phyloP scores from a whole-genome alignment of 2,329 filamentous ascomycete genomes.

The Neospermospora avenae region DNA sequence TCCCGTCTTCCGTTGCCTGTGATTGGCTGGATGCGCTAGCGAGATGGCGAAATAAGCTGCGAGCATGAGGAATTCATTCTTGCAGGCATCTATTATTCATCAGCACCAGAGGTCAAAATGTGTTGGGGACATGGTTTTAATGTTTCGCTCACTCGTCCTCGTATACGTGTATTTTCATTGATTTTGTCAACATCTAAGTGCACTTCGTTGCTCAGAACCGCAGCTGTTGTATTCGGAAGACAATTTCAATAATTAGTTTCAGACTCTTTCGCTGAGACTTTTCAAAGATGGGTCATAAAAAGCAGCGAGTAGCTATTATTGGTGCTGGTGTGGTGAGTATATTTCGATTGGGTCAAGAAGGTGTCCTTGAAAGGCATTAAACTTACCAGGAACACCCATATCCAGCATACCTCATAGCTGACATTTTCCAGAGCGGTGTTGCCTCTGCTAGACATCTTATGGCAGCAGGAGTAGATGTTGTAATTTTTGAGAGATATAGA shows the following conservation, averaged over 20 bases:
- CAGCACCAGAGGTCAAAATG: not conserved
- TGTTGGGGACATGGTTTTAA: not conserved
- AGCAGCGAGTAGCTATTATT: slow-evolving; percentile 43
- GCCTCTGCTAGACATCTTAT: slow-evolving; percentile 46
- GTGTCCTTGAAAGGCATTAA: slow-evolving; percentile 30
- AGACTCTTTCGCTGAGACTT: no score
- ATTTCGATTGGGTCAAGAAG: no score
- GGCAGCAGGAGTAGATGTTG: slow-evolving; percentile 45
- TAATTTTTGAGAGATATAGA: slow-evolving; percentile 51
- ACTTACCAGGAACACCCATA: not conserved
- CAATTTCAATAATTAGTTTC: no score
- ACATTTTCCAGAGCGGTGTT: slow-evolving; percentile 37
- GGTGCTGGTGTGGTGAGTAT: slow-evolving; percentile 44
- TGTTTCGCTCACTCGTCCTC: not conserved
- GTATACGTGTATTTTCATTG: not conserved
- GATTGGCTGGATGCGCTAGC: not conserved
- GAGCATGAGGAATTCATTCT: slow-evolving; percentile 8
- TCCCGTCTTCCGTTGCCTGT: not conserved
- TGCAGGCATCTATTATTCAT: not conserved
- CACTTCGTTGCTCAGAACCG: not conserved
- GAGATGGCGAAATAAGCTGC: slow-evolving; percentile 13
- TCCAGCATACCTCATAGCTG: not conserved
- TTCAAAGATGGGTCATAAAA: not conserved
- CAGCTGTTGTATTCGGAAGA: not conserved
- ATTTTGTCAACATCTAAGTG: not conserved